Conservation (phyloP, 2,329 filamentous ascomycete species). For the Arthroderma uncinatum region DNA sequence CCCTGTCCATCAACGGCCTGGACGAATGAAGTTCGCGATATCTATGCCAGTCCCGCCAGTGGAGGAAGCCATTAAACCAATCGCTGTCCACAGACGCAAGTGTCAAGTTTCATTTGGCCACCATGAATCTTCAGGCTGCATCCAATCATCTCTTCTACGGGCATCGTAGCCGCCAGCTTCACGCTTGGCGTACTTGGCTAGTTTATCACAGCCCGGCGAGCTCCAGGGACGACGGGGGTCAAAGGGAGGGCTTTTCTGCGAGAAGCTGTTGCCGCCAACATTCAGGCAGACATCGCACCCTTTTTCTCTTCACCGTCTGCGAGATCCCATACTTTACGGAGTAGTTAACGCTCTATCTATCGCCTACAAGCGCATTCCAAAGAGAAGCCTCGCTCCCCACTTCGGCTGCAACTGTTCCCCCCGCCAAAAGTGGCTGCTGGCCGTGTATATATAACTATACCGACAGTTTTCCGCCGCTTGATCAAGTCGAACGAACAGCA, state of each 20-base stretch:
- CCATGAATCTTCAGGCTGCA: neutral
- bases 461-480: neutral
- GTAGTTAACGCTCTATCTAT: too few species aligned
- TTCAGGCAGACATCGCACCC: neutral
- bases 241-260: neutral
- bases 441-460: neutral
- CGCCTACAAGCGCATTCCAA: neutral
- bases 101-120: neutral
- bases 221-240: neutral
- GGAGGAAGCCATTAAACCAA: neutral
- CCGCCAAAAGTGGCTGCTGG: neutral
- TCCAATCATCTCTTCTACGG: neutral
- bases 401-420: neutral
- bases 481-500: neutral
- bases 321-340: neutral
- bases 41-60: too few species aligned
- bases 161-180: conserved; percentile 1
- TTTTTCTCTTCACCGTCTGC: neutral
- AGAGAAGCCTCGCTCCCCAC: neutral
- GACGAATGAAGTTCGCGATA: too few species aligned
- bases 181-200: neutral
- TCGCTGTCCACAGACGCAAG: neutral
- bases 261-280: neutral
- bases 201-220: neutral
- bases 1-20: neutral